Evolutionary conservation across 768 basidiomycete species (phyloP), one percentile per base, ranked within the genome.

Genomic region (Termitomyces sp.): DNA sequence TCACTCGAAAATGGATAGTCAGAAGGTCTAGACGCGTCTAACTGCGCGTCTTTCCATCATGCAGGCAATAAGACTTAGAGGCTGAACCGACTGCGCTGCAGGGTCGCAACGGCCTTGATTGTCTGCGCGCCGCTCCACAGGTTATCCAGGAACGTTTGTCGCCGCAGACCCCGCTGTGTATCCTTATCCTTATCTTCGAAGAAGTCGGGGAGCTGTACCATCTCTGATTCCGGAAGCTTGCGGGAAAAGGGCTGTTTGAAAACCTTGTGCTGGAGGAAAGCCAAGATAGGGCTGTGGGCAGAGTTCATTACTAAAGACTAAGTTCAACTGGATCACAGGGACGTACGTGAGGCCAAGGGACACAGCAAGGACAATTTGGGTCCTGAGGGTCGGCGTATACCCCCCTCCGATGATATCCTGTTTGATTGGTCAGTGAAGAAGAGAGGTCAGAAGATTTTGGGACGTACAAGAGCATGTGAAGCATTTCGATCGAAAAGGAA

Each of bases 401-500:
- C 78, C 79, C 48, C 71, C 70, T 36, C 67, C 66, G 33, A 79
- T 62, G 36, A 82, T 77, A 61, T 83, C 81, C 84, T 86, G 62
- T 8, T 48, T 38, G 50, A 28, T 53, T 61, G 23, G 59, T 50
- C 50, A 35, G 40, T 18, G 28, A 36, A 28, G 32, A 9, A 50
- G 30, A n/a, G 54, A 52, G 23, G 44, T 57, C 7, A 26, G 20
- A 50, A 16, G 59, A 55, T 35, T 4, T 3, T 16, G 6, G 10
- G 72, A 7, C 82, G 58, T 61, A 87, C 85, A 59, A 77, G 72
- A 54, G 74, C 68, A 70, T 89, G 87, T 30, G 80, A 77, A 10
- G 74, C 65, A 63, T 89, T 89, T 47, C 82, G 75, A 66, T 89
- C 88, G 60, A 88, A 78, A 14, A 89, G 75, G 64, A 77, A 82